Evolutionary conservation across 331 rosid genomes (phyloP), one percentile per base, ranked within the genome.

Genomic region (Malus hybrid): DNA sequence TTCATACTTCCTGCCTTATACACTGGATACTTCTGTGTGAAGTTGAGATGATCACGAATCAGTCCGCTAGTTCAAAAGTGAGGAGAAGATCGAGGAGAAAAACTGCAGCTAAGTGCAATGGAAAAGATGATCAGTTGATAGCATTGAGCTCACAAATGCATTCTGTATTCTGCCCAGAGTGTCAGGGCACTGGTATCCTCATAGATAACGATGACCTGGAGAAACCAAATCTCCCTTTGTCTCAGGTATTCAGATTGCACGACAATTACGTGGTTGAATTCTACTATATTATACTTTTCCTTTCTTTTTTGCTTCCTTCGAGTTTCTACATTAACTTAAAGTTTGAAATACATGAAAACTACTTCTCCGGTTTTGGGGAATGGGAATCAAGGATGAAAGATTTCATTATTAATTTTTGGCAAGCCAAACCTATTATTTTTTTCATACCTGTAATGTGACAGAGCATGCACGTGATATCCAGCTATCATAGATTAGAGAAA

Each of bases 11-110:
- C 70, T 93, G 98, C 67, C 87, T 90, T 42, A 54, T 91, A 74
- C 93, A 91, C 83, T 93, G 97, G 97, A 79, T 91, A 72, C 92
- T 93, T 79, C 76, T 90, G 46, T 88, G 94, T 78, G 98, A 93
- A 75, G 67, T 65, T 78, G 91, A 87, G 78, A 82, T 81, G 13
- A 85, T 85, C 77, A 76, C 80, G 60, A 87, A 82, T 78, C 81
- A 82, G 71, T 63, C 83, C 42, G 81, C 77, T 55, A 57, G 65
- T 82, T 79, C 86, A 73, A 88, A 78, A 80, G 86, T 22, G 29
- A 82, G 78, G 78, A 83, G 82, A 70, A 81, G 84, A 75, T 70
- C 77, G 46, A 87, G 86, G 84, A 87, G 84, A 80, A 90, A 85
- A 84, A 75, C 74, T 66, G 88, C 64, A 13, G 65, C 87, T 3